These are phyloP conservation scores for Collybia sordida DNA, from an alignment of 768 basidiomycete genomes.

Conservation along the genomic window DNA sequence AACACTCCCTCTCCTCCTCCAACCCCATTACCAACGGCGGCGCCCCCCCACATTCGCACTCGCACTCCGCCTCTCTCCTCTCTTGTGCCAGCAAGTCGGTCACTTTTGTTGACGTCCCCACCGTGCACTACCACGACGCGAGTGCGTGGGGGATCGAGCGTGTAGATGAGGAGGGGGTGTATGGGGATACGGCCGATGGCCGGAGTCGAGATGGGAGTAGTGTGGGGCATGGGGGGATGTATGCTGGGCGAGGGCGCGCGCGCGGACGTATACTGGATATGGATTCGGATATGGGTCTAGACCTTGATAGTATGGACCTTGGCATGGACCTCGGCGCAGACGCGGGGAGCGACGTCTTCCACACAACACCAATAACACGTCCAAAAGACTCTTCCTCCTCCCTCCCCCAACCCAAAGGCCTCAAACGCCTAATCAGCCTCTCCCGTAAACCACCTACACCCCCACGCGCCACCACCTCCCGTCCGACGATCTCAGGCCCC, in stretches of 20 bases:
- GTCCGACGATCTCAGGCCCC: slow-evolving; percentile 44
- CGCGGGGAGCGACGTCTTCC: slow-evolving; percentile 4
- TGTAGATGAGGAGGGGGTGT: slow-evolving; percentile 18
- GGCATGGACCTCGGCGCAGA: slow-evolving; percentile 39
- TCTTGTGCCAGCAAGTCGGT: slow-evolving; percentile 52
- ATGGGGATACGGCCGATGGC: background rate
- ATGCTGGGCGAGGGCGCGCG: slow-evolving; percentile 5
- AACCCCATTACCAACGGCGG: no score
- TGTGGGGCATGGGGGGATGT: background rate
- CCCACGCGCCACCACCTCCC: slow-evolving; percentile 14
- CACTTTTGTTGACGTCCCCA: slow-evolving; percentile 69
- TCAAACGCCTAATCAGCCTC: slow-evolving; percentile 36
- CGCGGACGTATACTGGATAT: background rate
- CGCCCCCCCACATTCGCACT: slow-evolving; percentile 4
- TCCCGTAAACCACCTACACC: slow-evolving; percentile 18
- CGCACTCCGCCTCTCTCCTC: slow-evolving; percentile 6
- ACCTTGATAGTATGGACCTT: slow-evolving; percentile 17
- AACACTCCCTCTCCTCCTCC: slow-evolving; percentile 2
- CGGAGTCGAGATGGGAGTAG: background rate
- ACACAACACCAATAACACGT: no score
- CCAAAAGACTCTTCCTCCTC: background rate
- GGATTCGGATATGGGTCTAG: slow-evolving; percentile 13
- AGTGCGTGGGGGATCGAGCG: background rate
- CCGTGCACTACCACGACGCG: slow-evolving; percentile 44
- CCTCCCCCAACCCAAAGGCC: slow-evolving; percentile 15